phyloP scores from a whole-genome alignment of 1,284 basidiomycete genomes.

The Apiotrichum montevideense region DNA sequence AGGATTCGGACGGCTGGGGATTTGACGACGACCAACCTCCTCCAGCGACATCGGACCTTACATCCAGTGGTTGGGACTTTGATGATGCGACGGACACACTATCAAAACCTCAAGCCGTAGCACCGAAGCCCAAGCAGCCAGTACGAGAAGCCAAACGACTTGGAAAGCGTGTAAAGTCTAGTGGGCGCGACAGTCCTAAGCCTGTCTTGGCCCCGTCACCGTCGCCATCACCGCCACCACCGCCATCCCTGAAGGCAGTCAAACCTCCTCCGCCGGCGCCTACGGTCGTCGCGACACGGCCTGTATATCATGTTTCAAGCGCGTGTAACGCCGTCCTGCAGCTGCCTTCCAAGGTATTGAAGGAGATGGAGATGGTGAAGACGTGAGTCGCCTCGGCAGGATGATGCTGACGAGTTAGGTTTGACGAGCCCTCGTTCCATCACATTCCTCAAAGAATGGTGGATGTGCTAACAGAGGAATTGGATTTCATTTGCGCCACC shows the following conservation, averaged over 20 bases:
- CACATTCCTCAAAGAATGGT: background rate
- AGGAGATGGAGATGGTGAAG: background rate
- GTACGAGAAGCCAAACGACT: background rate
- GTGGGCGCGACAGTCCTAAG: background rate
- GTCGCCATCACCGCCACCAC: background rate
- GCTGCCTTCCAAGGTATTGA: constrained; percentile 47
- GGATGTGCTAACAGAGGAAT: constrained; percentile 3
- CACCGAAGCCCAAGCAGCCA: background rate
- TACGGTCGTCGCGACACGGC: background rate
- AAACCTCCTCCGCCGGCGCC: background rate
- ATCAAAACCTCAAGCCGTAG: no score
- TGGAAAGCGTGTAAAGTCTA: background rate
- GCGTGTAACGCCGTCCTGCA: constrained; percentile 53
- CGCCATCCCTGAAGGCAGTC: background rate
- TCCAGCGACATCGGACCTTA: constrained; percentile 8
- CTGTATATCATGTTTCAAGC: constrained; percentile 32
- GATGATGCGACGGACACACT: background rate
- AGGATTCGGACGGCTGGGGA: constrained; percentile 38
- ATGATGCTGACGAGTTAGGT: background rate
- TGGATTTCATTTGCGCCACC: constrained; percentile 40
- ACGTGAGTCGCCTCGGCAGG: background rate
- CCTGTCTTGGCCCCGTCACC: background rate
- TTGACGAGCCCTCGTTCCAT: background rate
- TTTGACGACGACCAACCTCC: constrained; percentile 33
- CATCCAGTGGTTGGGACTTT: background rate